Conservation (phyloP, 1,139 yeast genomes). For the Zygosaccharomyces sapae region DNA sequence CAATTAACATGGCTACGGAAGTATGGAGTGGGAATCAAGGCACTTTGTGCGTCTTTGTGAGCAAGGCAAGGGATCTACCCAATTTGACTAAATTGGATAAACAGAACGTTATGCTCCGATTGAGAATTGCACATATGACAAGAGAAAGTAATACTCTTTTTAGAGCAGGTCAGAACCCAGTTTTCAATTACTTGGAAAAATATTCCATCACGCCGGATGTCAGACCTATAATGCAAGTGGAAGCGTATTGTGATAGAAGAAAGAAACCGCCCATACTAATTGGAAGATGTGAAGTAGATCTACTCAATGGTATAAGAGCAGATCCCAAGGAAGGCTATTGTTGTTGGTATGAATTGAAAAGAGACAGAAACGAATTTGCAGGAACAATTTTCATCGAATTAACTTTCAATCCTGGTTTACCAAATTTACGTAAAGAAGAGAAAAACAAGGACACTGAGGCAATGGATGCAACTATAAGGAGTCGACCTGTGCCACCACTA, state of each 20-base stretch:
- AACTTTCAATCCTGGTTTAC: conserved; percentile 77
- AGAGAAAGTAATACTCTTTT: conserved; percentile 67
- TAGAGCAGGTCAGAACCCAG: conserved; percentile 89
- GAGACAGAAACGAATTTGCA: conserved; percentile 64
- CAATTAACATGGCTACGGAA: conserved; percentile 19
- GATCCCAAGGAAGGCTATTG: conserved; percentile 75
- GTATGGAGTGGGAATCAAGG: conserved; percentile 35
- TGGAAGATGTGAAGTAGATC: conserved; percentile 76
- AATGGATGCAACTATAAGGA: conserved; percentile 30
- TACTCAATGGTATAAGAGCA: conserved; percentile 63
- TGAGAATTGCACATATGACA: conserved; percentile 76
- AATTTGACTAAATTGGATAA: conserved; percentile 79
- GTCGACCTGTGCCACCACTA: conserved; percentile 39
- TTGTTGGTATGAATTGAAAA: conserved; percentile 71
- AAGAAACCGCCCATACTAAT: conserved; percentile 82
- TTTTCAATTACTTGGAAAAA: conserved; percentile 75
- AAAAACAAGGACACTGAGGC: conserved; percentile 17
- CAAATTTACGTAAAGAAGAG: conserved; percentile 25
- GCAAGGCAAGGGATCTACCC: conserved; percentile 68
- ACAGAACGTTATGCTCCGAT: conserved; percentile 81
- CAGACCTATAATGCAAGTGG: conserved; percentile 59
- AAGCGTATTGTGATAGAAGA: conserved; percentile 74
- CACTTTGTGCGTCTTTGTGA: conserved; percentile 42
- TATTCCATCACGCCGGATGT: conserved; percentile 62
- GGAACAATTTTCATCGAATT: conserved; percentile 87